Evolutionary conservation across 2,329 filamentous ascomycete species (phyloP).

Genomic region (Pseudopyrenochaeta lycopersici): DNA sequence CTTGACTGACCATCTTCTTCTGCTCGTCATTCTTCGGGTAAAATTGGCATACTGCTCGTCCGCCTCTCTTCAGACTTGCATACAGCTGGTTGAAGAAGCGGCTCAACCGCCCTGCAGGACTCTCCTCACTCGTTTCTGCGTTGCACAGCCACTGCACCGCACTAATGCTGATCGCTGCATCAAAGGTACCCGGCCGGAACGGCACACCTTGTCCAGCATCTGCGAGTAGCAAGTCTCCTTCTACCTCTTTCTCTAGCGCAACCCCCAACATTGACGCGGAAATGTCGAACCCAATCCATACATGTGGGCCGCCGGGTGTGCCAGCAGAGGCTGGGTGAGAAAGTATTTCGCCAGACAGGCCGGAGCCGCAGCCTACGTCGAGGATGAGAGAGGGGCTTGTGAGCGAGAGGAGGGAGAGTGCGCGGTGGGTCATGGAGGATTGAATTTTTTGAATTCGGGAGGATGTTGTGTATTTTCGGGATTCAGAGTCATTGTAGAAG

Average conservation of each 20-base stretch:
- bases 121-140: conserved; percentile 87
- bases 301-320: conserved; percentile 77
- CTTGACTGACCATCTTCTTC: conserved; percentile 88
- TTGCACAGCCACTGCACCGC: conserved; percentile 99
- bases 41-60: conserved; percentile 93
- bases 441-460: conserved; percentile 97
- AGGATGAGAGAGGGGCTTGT: conserved; percentile 84
- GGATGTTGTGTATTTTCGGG: conserved; percentile 95
- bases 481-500: conserved; percentile 96
- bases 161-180: conserved; percentile 92
- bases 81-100: conserved; percentile 96
- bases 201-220: conserved; percentile 97
- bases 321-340: conserved; percentile 73
- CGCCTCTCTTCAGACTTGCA: conserved; percentile 81
- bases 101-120: conserved; percentile 76
- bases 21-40: conserved; percentile 96
- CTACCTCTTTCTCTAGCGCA: conserved; percentile 88
- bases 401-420: conserved; percentile 89
- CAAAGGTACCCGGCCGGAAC: conserved; percentile 90
- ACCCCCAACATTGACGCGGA: conserved; percentile 96
- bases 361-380: conserved; percentile 95
- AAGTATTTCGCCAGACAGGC: conserved; percentile 92
- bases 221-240: conserved; percentile 91
- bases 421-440: conserved; percentile 90
- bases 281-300: conserved; percentile 98